phyloP scores from a whole-genome alignment of 805 yeast species.

The Grigorovia humatica region DNA sequence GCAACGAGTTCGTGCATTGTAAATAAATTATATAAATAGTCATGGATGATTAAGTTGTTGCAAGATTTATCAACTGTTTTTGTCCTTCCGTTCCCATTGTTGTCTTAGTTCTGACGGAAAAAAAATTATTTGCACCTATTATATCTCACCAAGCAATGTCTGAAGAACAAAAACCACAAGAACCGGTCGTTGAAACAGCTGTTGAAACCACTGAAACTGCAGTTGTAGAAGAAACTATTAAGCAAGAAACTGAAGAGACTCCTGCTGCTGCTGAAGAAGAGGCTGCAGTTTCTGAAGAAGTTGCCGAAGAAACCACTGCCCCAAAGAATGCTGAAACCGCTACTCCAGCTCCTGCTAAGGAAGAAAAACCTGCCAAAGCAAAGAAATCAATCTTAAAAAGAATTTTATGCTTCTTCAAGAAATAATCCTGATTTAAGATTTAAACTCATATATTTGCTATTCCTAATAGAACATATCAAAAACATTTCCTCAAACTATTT shows the following conservation, averaged over 20 bases:
- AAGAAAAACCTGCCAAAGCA: constrained; percentile 1
- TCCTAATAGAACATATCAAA: no score
- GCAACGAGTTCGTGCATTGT: not conserved
- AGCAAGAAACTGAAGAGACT: not conserved
- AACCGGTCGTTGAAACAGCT: not conserved
- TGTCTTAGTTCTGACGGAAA: no score
- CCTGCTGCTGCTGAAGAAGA: not conserved
- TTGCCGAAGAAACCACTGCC: not conserved
- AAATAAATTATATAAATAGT: not conserved
- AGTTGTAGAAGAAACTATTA: not conserved
- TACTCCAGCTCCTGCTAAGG: not conserved
- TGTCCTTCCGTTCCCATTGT: no score
- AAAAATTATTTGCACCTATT: no score
- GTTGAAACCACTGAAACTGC: not conserved
- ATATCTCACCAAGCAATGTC: not conserved
- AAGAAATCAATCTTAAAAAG: constrained; percentile 2
- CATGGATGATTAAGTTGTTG: not conserved
- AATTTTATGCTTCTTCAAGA: not conserved
- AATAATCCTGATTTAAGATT: not conserved
- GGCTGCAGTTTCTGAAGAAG: not conserved
- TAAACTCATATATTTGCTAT: not conserved
- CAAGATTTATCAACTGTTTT: not conserved
- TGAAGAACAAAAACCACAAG: constrained; percentile 3
- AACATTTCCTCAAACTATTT: not conserved
- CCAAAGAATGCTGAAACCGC: not conserved